Percentiles rank a stretch among this genome's conserved stretches.
Evolutionary conservation across 805 yeast species (phyloP).

Genomic region (Myxozyma nipponensis): DNA sequence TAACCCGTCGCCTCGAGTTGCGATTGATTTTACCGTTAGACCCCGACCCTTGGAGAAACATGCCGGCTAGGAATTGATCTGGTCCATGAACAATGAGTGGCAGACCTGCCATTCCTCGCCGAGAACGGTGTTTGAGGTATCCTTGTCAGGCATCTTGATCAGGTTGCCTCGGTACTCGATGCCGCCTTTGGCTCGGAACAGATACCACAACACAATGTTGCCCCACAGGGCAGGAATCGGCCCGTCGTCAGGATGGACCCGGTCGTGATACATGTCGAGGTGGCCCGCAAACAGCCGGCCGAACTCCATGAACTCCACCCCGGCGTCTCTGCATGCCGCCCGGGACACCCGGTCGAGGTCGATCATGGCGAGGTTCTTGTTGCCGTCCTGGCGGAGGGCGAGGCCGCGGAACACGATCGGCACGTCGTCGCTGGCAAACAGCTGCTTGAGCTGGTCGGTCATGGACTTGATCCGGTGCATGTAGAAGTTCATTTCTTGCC

Average conservation of each 20-base stretch:
- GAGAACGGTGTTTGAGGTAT: background rate
- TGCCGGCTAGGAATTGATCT: background rate
- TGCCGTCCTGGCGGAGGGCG: background rate
- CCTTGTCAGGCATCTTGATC: background rate
- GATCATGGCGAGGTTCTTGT: background rate
- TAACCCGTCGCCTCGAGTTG: no score
- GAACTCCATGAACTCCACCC: constrained; percentile 6
- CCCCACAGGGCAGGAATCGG: constrained; percentile 6
- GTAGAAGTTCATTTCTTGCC: constrained; percentile 8
- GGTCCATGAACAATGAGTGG: background rate
- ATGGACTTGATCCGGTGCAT: constrained; percentile 5
- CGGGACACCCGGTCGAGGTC: constrained; percentile 5
- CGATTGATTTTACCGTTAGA: no score
- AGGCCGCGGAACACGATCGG: constrained; percentile 10
- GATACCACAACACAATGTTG: constrained; percentile 7
- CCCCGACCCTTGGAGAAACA: no score
- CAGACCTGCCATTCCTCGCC: background rate
- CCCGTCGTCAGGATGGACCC: background rate
- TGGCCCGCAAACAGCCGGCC: constrained; percentile 3
- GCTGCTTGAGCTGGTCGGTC: background rate
- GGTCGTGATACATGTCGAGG: background rate
- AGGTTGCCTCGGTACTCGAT: constrained; percentile 1
- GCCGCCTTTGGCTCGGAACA: constrained; percentile 7
- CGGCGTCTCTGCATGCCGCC: background rate
- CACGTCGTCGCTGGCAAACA: constrained; percentile 9